Evolutionary conservation across 225 moss, liverwort and hornwort genomes (phyloP), one percentile per base, ranked within the genome.

Genomic region (Bryum argenteum): DNA sequence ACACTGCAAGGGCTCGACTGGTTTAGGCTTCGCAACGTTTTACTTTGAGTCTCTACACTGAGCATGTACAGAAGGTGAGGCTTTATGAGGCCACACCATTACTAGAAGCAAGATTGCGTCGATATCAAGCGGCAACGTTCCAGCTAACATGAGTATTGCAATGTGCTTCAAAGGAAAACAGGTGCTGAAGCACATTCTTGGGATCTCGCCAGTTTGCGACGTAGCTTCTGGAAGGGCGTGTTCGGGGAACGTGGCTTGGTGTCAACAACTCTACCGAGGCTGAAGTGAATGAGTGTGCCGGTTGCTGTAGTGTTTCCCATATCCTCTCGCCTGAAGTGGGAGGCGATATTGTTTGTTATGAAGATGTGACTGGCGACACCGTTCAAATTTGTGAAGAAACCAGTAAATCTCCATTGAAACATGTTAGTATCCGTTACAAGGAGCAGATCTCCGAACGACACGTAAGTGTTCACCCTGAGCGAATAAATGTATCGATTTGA

Each of bases 171-270:
- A 38, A 51, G 80, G 71, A 52, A n/a, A 80, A 80, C 17, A 75
- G 65, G 53, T 75, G 65, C 61, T 80, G 80, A 20, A 75, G 71
- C 24, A 70, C 38, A 71, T 71, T 54, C 66, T 75, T 8, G 80
- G 80, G 43, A 70, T 16, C 60, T 76, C 65, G 54, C 71, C 66
- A 53, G 71, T 33, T 33, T 15, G 75, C 28, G 56, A 44, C 15
- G 75, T 22, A 67, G 19, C 20, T 72, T 33, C 5, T 33, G 5
- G 33, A 33, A 33, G 33, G 47, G 67, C 72, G 63, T 8, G 67
- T 71, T 54, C 71, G 67, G 15, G 47, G 47, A 57, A 67, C 67
- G 71, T 67, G 72, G 13, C 61, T 66, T 62, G 45, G 22, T 47
- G 55, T 53, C 45, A 72, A 52, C 11, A 52, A 11, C 9, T 48